Conservation (phyloP, 1,284 basidiomycete genomes). For the Heterobasidion parviporum region DNA sequence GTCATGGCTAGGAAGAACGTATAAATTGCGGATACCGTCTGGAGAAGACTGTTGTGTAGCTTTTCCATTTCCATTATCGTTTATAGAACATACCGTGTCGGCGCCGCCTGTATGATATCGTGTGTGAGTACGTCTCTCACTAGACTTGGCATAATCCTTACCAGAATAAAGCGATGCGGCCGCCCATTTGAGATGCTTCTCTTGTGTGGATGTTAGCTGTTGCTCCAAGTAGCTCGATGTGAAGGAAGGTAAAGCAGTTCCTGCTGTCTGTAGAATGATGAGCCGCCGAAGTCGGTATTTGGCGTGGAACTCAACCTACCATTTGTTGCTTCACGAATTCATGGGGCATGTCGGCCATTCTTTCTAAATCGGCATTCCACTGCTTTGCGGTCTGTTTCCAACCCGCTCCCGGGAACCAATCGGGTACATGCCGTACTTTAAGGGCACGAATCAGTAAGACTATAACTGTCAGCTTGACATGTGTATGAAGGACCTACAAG, state of each 20-base stretch:
- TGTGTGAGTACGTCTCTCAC: background rate
- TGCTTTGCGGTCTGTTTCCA: constrained; percentile 18
- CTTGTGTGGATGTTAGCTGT: background rate
- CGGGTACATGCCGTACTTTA: constrained; percentile 10
- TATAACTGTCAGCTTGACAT: background rate
- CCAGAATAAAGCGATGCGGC: background rate
- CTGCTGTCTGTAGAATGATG: background rate
- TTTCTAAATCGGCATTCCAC: background rate
- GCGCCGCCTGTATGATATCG: background rate
- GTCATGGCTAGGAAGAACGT: background rate
- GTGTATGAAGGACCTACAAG: background rate
- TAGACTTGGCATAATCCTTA: background rate
- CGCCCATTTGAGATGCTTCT: constrained; percentile 1
- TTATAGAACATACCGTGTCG: background rate
- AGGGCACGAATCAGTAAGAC: background rate
- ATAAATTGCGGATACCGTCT: background rate
- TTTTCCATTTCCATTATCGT: background rate
- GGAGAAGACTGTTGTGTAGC: background rate
- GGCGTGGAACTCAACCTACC: background rate
- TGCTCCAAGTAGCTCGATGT: background rate
- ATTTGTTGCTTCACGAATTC: background rate
- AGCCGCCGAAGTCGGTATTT: background rate
- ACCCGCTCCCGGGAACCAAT: constrained; percentile 17
- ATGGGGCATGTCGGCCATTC: background rate
- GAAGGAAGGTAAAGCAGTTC: constrained; percentile 1